phyloP scores from a whole-genome alignment of 306 rosid genomes.

The Rosa persica region DNA sequence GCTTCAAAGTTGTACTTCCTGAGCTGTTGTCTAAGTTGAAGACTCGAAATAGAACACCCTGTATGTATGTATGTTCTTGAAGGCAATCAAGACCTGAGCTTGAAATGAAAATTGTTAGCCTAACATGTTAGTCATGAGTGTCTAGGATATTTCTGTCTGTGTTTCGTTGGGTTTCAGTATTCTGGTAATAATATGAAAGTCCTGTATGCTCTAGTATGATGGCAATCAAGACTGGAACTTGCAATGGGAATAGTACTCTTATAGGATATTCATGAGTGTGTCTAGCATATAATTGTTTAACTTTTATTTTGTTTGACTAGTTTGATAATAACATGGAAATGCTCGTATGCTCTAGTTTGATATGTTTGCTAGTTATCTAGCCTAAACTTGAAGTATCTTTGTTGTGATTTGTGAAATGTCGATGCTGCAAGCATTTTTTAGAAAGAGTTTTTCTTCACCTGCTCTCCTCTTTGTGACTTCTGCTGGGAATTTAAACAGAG shows the following conservation, averaged over 20 bases:
- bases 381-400: conserved; percentile 1
- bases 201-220: background rate
- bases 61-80: background rate
- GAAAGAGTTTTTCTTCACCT: conserved; percentile 47
- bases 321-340: background rate
- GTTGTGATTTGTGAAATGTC: background rate
- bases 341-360: background rate
- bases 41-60: background rate
- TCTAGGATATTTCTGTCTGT: background rate
- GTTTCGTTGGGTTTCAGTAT: no score
- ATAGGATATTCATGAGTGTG: no score
- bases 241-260: background rate
- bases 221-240: background rate
- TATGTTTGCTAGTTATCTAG: background rate
- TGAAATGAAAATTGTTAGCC: background rate
- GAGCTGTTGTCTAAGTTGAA: background rate
- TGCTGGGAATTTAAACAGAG: conserved; percentile 41
- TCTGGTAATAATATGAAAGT: background rate
- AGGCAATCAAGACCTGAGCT: background rate
- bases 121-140: background rate
- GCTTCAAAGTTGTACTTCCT: background rate
- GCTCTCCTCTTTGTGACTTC: conserved; percentile 25
- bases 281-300: background rate
- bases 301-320: background rate
- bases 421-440: conserved; percentile 12